Evolutionary conservation across 83 land plant genomes (phyloP), one percentile per base, ranked within the genome.

Genomic region (Thuja plicata): DNA sequence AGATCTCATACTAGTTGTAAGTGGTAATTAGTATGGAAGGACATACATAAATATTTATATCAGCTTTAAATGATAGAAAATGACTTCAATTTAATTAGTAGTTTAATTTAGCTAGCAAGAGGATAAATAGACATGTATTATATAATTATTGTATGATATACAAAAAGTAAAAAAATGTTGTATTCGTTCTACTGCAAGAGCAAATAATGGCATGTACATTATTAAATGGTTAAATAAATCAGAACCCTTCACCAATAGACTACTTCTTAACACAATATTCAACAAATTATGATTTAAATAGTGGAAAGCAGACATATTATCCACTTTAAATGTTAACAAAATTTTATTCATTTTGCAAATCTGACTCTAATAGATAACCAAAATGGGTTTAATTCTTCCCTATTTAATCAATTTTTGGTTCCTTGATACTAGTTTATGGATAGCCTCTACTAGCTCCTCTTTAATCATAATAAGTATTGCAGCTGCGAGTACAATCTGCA

Each of bases 401-500:
- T 89, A 85, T 70, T 89, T 57, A 30, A 60, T 85, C 62, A 86
- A 87, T 48, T 81, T 79, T 30, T 73, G 88, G 32, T 88, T 71
- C 77, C 87, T 91, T 41, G 90, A 77, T 2, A 96, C 89, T 88
- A 97, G 57, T 76, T 90, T 79, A 24, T 94, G 91, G 76, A 91
- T 93, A 32, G 89, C 92, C 77, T 91, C 93, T 9, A 97, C 99
- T 48, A 97, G 90, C 91, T 97, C 98, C 83, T 97, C 99, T 92
- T 97, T 97, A 17, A 97, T 92, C 99, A 97, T 97, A 87, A 97
- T 94, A 43, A 97, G 90, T 43, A 97, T 90, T 84, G 99, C 99
- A 82, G 98, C 99, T 45, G 98, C 98, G 38, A 95, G 91, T 62
- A 97, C 98, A 88, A 98, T 96, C 89, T 97, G 99, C 66, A 96